Percentiles rank a stretch among this genome's conserved stretches.
Conservation (phyloP, 805 yeast genomes). For the Candida caryicola region DNA sequence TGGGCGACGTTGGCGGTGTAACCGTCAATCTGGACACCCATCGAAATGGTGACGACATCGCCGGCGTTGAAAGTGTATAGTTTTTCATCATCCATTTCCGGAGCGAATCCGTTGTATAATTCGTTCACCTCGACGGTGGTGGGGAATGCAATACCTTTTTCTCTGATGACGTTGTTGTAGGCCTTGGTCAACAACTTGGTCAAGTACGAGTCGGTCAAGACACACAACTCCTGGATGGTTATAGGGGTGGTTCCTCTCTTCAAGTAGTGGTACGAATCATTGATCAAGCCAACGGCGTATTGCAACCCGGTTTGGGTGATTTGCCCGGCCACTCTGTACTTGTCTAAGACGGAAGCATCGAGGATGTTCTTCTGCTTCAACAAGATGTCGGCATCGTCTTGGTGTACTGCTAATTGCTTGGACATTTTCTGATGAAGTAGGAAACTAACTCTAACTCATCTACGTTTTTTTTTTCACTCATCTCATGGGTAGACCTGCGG, state of each 20-base stretch:
- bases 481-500: constrained; percentile 4
- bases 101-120: constrained; percentile 74
- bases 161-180: constrained; percentile 63
- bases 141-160: constrained; percentile 93
- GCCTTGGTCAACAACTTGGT: constrained; percentile 54
- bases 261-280: constrained; percentile 66
- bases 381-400: constrained; percentile 69
- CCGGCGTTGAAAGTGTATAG: constrained; percentile 60
- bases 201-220: constrained; percentile 76
- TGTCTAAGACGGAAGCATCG: constrained; percentile 60
- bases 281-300: constrained; percentile 63
- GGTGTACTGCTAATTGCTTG: constrained; percentile 76
- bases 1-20: constrained; percentile 86
- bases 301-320: constrained; percentile 78
- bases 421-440: constrained; percentile 3
- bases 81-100: constrained; percentile 67
- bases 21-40: constrained; percentile 95
- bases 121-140: constrained; percentile 83
- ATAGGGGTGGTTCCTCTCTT: constrained; percentile 41
- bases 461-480: constrained; percentile 6
- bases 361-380: constrained; percentile 71
- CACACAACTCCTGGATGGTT: constrained; percentile 69
- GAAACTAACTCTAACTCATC: constrained; percentile 4
- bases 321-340: constrained; percentile 87
- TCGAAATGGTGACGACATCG: constrained; percentile 77